Evolutionary conservation across 495 filamentous ascomycete genomes (phyloP).

Genomic region (Wilcoxina mikolae): DNA sequence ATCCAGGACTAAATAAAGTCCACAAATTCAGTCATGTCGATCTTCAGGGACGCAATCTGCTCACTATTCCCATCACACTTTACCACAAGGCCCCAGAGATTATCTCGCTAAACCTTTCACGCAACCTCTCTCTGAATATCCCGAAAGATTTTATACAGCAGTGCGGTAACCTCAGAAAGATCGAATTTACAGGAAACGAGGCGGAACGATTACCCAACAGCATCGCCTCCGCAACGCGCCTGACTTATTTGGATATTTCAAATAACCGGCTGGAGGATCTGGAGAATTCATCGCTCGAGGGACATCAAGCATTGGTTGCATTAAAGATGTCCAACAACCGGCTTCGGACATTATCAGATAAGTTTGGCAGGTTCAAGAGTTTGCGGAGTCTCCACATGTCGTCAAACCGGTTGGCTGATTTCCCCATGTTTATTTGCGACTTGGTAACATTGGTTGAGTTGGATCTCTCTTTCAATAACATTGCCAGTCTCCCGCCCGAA

Average conservation of each 20-base stretch:
- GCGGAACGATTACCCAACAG: conserved; percentile 74
- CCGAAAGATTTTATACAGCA: conserved; percentile 94
- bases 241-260: conserved; percentile 84
- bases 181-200: conserved; percentile 87
- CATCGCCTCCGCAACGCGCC: conserved; percentile 59
- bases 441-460: conserved; percentile 76
- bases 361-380: conserved; percentile 61
- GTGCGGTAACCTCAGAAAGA: conserved; percentile 80
- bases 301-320: conserved; percentile 60
- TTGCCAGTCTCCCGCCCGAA: conserved; percentile 54
- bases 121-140: conserved; percentile 81
- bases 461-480: conserved; percentile 92
- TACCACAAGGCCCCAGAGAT: conserved; percentile 88
- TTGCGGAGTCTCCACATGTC: conserved; percentile 77
- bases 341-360: conserved; percentile 56
- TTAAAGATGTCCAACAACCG: conserved; percentile 89
- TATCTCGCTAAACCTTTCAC: conserved; percentile 81
- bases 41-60: conserved; percentile 74
- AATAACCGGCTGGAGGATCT: conserved; percentile 84
- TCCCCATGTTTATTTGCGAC: conserved; percentile 71
- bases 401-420: conserved; percentile 74
- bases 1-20: conserved; percentile 63
- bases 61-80: conserved; percentile 85
- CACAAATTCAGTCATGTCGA: conserved; percentile 90
- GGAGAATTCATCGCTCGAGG: conserved; percentile 63